Evolutionary conservation across 257 asterid genomes (phyloP).

Genomic region (Marsdenia floribunda): DNA sequence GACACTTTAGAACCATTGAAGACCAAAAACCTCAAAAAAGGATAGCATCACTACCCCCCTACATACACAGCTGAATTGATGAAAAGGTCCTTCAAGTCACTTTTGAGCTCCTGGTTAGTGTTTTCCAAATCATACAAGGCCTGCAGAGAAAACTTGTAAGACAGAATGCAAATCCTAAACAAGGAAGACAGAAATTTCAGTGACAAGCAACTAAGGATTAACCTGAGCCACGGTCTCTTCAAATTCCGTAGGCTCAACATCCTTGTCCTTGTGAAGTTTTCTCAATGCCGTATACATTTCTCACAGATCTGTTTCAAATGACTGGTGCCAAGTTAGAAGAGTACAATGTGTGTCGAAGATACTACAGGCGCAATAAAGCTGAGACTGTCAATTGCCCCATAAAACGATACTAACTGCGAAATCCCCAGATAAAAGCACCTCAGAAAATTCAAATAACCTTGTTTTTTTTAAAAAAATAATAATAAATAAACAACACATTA

Average conservation of each 20-base stretch:
- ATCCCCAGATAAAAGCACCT: not conserved
- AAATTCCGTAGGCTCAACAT: constrained; percentile 78
- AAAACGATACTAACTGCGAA: not conserved
- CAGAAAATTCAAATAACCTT: not conserved
- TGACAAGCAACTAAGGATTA: not conserved
- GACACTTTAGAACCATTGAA: not conserved
- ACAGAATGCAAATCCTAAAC: not conserved
- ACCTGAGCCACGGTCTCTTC: constrained; percentile 91
- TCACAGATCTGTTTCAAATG: constrained; percentile 28
- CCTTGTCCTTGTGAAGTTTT: constrained; percentile 75
- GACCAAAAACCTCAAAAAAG: not conserved
- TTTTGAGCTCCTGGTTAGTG: constrained; percentile 76
- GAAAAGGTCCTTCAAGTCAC: constrained; percentile 79
- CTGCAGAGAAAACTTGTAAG: constrained; percentile 23
- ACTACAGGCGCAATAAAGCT: not conserved
- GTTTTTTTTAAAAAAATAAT: no score
- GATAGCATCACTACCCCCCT: constrained; percentile 11
- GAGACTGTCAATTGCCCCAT: not conserved
- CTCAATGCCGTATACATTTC: constrained; percentile 66
- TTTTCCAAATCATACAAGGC: constrained; percentile 83
- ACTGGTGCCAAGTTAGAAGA: not conserved
- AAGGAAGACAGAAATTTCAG: not conserved
- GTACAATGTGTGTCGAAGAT: not conserved
- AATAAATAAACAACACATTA: no score
- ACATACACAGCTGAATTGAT: constrained; percentile 70